Evolutionary conservation across 2,329 filamentous ascomycete species (phyloP), one percentile per base, ranked within the genome.

Genomic region (Myotisia sp.): DNA sequence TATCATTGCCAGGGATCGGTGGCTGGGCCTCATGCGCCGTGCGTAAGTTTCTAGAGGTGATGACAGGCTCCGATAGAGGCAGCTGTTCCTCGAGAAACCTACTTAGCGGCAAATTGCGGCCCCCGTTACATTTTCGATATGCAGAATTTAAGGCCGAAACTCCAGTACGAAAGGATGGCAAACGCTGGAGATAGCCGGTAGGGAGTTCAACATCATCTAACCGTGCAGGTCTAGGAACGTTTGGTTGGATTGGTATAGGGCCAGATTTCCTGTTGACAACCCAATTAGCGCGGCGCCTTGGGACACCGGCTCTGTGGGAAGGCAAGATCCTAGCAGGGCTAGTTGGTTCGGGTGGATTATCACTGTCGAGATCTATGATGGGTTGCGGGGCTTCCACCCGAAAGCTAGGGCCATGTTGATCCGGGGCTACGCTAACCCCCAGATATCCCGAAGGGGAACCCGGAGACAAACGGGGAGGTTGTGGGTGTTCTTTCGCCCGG

Each of bases 231-330:
- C 59, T 48, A 33, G 50, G 44, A 31, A 37, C 42, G 23, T 49
- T 53, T 35, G 56, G 47, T 31, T 44, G 52, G 13, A 62, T 37
- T 6, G 58, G 59, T 18, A 55, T 51, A 17, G 59, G 46, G 2
- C 48, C 53, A 37, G 52, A 40, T 26, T 53, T 52, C 33, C 52
- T 47, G 28, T 48, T 48, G 32, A 56, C 38, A 14, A 58, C 39
- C 52, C 55, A 59, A 36, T 26, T 39, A 17, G 41, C 33, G 8
- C 14, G 8, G n/a, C n/a, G n/a, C n/a, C n/a, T n/a, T n/a, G n/a
- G n/a, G n/a, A n/a, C n/a, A n/a, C n/a, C n/a, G n/a, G n/a, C n/a
- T n/a, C n/a, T n/a, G n/a, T n/a, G n/a, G n/a, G n/a, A n/a, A n/a
- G n/a, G n/a, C n/a, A n/a, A n/a, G n/a, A n/a, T n/a, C n/a, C n/a